Base-by-base conservation (phyloP, 2,329 filamentous ascomycete species). In the Aspergillus neoniger region DNA sequence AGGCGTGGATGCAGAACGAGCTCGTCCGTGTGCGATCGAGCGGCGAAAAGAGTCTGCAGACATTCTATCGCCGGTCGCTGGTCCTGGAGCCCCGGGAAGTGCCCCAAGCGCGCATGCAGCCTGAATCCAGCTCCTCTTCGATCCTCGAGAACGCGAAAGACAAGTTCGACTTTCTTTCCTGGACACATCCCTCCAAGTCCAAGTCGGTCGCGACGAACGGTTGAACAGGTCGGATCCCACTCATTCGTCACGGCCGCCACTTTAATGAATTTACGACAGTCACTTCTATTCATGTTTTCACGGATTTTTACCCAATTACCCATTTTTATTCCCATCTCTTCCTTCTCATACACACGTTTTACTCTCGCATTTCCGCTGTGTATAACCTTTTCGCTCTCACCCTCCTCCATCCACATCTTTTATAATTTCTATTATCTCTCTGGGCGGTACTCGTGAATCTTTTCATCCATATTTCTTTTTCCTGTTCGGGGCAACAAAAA, bases 1-100 rank as follows among this genome's bases (percentile, higher is more conserved):
- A 98, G 74, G 89, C 94, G 23, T 99, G 94, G 94, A 87, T 99
- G 74, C 86, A 93, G 63, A 84, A 86, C 21, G 91, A 97, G 75
- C 87, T 97, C 54, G 81, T 86, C 50, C 87, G 89, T 28, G 91
- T 97, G 49, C 90, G 90, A 60, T 83, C 79, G 12, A 83, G 80
- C 19, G 85, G 86, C 56, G 83, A 87, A 58, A 83, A 84, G 62
- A 87, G 86, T 67, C 83, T 88, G 14, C 85, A 88, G 65, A 84
- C 82, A 64, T 87, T 89, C 74, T 96, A 96, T 76, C 88, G 92
- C 65, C 92, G 94, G 72, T 96, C 91, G 62, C 82, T 96, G 48
- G 79, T 93, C 28, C 83, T 96, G 23, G 93, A 97, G 74, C 93
- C 93, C 1, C 71, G 76, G 58, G 78, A 80, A 53, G 59, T 60